phyloP scores from a whole-genome alignment of 495 filamentous ascomycete species.

The Penicillium ochrochloron region DNA sequence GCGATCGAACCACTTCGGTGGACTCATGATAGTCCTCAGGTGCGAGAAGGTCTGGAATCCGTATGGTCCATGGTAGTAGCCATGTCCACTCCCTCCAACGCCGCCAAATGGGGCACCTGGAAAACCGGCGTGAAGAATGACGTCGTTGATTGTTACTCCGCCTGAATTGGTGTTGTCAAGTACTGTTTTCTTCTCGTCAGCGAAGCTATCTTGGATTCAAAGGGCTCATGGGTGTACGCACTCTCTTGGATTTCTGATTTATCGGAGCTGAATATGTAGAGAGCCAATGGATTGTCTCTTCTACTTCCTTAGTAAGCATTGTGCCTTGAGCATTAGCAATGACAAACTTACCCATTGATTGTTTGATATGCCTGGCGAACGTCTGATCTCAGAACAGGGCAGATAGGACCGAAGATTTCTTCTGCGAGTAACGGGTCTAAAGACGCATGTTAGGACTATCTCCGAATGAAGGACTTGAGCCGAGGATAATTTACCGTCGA shows the following conservation, averaged over 20 bases:
- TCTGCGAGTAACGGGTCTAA: not conserved
- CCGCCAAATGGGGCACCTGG: constrained; percentile 72
- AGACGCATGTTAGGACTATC: not conserved
- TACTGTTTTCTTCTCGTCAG: constrained; percentile 25
- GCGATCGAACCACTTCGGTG: not conserved
- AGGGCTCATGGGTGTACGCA: not conserved
- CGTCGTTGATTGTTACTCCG: constrained; percentile 73
- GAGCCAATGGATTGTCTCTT: not conserved
- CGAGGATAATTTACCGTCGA: not conserved
- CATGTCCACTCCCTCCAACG: not conserved
- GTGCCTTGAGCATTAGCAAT: not conserved
- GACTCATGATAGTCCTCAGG: not conserved
- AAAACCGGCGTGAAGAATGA: constrained; percentile 65
- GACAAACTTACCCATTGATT: not conserved
- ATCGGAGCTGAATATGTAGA: not conserved
- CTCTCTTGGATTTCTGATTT: not conserved
- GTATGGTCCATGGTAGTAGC: not conserved
- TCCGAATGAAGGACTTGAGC: not conserved
- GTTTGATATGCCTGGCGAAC: not conserved
- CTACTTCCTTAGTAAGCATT: not conserved
- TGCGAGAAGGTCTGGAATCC: not conserved
- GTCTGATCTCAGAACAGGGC: not conserved
- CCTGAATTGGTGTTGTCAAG: constrained; percentile 65
- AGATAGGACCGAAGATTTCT: not conserved
- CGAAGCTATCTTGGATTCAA: no score